Conservation (phyloP, 192 early-diverging fungal genomes). For the Rhizophagus prolifer region DNA sequence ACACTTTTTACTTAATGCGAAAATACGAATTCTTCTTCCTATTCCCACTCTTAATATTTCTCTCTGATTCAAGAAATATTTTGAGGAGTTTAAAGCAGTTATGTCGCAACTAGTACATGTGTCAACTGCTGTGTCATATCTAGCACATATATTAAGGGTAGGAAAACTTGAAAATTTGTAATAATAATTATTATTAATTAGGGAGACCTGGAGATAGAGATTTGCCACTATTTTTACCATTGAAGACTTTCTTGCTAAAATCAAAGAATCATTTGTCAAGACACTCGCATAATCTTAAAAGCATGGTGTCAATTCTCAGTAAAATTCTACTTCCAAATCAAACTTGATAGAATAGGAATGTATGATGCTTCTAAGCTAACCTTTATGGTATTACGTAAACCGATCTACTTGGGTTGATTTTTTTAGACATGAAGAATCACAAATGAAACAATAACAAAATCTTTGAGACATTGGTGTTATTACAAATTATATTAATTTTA, state of each 20-base stretch:
- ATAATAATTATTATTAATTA: background rate
- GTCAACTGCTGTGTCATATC: background rate
- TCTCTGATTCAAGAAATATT: slow-evolving; percentile 17
- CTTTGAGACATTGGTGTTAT: background rate
- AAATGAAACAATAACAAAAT: background rate
- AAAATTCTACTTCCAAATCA: background rate
- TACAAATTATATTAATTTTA: slow-evolving; percentile 11
- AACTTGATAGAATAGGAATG: slow-evolving; percentile 17
- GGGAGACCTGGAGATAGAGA: background rate
- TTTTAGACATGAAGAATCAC: background rate
- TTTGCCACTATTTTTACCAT: background rate
- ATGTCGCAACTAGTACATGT: background rate
- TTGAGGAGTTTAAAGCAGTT: slow-evolving; percentile 1
- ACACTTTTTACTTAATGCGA: background rate
- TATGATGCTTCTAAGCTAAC: too few species aligned
- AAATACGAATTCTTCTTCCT: background rate
- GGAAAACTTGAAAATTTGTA: too few species aligned
- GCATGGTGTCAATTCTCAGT: background rate
- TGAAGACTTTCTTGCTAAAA: background rate
- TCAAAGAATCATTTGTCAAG: slow-evolving; percentile 6
- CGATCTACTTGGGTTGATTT: slow-evolving; percentile 1
- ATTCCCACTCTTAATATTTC: slow-evolving; percentile 5
- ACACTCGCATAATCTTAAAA: background rate
- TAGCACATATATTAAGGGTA: slow-evolving; percentile 8
- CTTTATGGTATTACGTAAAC: background rate